These are phyloP conservation scores for Penstemon davidsonii DNA, from an alignment of 257 asterid species.

Conservation along the genomic window DNA sequence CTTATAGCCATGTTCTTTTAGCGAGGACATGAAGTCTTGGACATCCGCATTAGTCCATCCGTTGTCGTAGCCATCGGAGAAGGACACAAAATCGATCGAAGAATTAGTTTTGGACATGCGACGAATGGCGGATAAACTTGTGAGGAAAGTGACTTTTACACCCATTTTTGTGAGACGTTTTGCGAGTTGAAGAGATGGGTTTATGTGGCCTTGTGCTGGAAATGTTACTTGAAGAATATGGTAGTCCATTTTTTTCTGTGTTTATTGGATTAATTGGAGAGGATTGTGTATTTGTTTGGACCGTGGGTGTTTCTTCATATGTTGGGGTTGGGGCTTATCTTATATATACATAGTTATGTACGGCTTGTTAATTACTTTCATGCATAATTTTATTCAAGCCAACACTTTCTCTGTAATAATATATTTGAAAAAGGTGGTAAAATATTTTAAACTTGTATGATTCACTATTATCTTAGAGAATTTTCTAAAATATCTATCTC, in stretches of 20 bases:
- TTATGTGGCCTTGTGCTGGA: slow-evolving; percentile 31
- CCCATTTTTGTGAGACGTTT: slow-evolving; percentile 26
- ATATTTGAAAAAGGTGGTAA: too few species aligned
- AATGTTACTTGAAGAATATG: slow-evolving; percentile 28
- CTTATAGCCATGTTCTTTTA: slow-evolving; percentile 17
- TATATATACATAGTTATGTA: too few species aligned
- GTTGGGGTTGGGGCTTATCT: too few species aligned
- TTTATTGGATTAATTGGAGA: too few species aligned
- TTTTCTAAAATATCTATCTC: too few species aligned
- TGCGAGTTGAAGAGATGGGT: slow-evolving; percentile 33
- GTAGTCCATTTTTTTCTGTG: neutral
- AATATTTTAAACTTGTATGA: too few species aligned
- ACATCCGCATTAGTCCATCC: slow-evolving; percentile 10
- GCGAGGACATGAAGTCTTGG: slow-evolving; percentile 8
- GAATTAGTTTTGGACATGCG: slow-evolving; percentile 25
- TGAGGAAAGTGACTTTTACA: slow-evolving; percentile 34
- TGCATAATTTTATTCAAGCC: too few species aligned
- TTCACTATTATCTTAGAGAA: too few species aligned
- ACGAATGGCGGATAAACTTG: slow-evolving; percentile 28
- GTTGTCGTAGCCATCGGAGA: slow-evolving; percentile 36
- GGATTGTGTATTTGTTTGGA: too few species aligned
- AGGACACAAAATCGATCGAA: slow-evolving; percentile 22
- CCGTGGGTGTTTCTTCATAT: too few species aligned
- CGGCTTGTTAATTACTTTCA: too few species aligned
- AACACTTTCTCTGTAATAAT: too few species aligned